phyloP scores from a whole-genome alignment of 2,329 filamentous ascomycete genomes.

The Esteya vermicola region DNA sequence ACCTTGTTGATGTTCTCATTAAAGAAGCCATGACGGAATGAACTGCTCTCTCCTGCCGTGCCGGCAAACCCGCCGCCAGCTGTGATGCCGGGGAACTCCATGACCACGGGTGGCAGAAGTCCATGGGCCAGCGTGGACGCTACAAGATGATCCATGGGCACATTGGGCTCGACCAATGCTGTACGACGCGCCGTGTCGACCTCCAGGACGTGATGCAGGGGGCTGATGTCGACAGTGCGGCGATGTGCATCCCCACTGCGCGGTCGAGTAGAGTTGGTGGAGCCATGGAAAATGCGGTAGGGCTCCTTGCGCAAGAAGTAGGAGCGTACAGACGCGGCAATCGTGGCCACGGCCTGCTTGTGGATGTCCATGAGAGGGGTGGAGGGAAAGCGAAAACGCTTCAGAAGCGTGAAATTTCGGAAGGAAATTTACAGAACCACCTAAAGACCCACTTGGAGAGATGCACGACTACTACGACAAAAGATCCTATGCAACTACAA shows the following conservation, averaged over 20 bases:
- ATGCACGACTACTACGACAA: too few relatives aligned
- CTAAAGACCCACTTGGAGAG: too few relatives aligned
- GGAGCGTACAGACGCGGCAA: conserved; percentile 30
- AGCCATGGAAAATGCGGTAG: conserved; percentile 65
- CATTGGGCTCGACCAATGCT: conserved; percentile 61
- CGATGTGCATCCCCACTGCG: conserved; percentile 16
- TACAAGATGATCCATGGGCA: conserved; percentile 59
- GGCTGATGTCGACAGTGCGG: conserved; percentile 43
- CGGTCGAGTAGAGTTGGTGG: conserved; percentile 59
- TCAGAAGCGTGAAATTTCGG: too few relatives aligned
- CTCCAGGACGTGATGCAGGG: conserved; percentile 46
- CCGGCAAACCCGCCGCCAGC: conserved; percentile 59
- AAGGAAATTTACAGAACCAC: too few relatives aligned
- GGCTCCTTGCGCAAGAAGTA: conserved; percentile 35
- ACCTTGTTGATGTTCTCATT: conserved; percentile 48
- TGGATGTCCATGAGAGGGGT: conserved; percentile 42
- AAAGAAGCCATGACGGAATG: conserved; percentile 59
- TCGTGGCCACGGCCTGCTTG: conserved; percentile 29
- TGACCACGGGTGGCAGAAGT: conserved; percentile 56
- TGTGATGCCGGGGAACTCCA: conserved; percentile 67
- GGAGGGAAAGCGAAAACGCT: too few relatives aligned
- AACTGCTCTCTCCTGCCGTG: conserved; percentile 56
- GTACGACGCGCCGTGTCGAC: conserved; percentile 41
- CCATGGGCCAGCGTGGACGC: conserved; percentile 49
- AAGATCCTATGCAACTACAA: too few relatives aligned